Evolutionary conservation across 129 eudicot species (phyloP).

Genomic region (Erigeron canadensis): DNA sequence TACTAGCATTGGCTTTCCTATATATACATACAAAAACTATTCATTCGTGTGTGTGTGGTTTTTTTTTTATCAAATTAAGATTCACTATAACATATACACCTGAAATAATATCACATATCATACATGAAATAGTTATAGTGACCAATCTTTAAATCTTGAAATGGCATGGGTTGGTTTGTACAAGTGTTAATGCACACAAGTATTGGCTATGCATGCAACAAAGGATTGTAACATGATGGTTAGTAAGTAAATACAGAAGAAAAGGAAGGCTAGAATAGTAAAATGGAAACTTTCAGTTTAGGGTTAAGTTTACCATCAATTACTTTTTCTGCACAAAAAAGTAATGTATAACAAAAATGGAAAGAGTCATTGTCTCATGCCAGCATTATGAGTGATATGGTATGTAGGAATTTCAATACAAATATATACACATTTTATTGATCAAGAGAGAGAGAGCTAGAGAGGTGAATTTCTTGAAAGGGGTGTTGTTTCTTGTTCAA

Average conservation of each 20-base stretch:
- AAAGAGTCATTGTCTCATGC: conserved; percentile 28
- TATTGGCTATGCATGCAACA: conserved; percentile 25
- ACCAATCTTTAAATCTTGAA: not conserved
- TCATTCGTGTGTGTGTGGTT: too few relatives aligned
- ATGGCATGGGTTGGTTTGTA: conserved; percentile 10
- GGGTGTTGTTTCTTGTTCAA: conserved; percentile 23
- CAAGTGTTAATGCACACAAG: conserved; percentile 25
- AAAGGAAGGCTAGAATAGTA: conserved; percentile 18
- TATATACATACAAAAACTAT: too few relatives aligned
- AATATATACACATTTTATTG: conserved; percentile 6
- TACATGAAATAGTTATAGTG: not conserved
- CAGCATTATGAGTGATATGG: conserved; percentile 35
- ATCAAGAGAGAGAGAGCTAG: not conserved
- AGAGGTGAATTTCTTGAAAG: conserved; percentile 24
- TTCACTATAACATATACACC: too few relatives aligned
- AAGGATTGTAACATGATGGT: conserved; percentile 22
- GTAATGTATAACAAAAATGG: conserved; percentile 20
- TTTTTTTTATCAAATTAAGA: too few relatives aligned
- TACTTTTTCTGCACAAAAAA: conserved; percentile 27
- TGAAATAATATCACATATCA: not conserved
- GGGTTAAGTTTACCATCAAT: conserved; percentile 23
- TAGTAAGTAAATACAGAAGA: conserved; percentile 14
- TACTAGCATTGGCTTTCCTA: not conserved
- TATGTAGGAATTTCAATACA: conserved; percentile 23
- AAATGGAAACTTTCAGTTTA: conserved; percentile 21